These are phyloP conservation scores for Solanum hybrid DNA, from an alignment of 305 asterid genomes.

Conservation along the genomic window DNA sequence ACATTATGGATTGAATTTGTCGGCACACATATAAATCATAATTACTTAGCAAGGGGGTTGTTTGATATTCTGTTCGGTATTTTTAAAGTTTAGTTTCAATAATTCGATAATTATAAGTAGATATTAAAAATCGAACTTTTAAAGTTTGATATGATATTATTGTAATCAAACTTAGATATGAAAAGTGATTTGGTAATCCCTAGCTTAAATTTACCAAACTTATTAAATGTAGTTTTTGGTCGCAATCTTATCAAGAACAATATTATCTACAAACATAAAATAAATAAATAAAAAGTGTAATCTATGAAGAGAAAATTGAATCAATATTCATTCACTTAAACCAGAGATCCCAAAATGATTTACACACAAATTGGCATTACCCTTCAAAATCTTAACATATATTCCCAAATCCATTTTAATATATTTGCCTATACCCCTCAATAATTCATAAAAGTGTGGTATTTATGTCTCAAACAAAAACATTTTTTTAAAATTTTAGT, in stretches of 20 bases:
- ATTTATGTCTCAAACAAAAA: neutral
- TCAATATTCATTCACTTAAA: neutral
- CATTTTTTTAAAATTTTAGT: neutral
- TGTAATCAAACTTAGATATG: neutral
- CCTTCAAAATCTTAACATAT: neutral
- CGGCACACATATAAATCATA: neutral
- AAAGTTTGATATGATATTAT: neutral
- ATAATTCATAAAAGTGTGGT: neutral
- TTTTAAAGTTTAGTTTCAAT: too few species aligned
- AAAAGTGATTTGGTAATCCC: too few species aligned
- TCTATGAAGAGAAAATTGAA: neutral
- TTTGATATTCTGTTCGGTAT: neutral
- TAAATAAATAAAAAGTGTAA: neutral
- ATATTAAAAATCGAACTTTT: neutral
- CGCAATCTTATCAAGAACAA: neutral
- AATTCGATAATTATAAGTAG: neutral
- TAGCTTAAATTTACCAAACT: neutral
- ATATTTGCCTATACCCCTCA: neutral
- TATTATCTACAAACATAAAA: neutral
- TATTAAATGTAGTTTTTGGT: neutral
- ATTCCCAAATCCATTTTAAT: neutral
- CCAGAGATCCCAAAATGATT: neutral
- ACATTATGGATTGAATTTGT: neutral
- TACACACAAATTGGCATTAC: neutral
- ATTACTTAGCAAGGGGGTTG: neutral